Base-by-base conservation (phyloP, 805 yeast species). In the Zygosaccharomyces lentus region DNA sequence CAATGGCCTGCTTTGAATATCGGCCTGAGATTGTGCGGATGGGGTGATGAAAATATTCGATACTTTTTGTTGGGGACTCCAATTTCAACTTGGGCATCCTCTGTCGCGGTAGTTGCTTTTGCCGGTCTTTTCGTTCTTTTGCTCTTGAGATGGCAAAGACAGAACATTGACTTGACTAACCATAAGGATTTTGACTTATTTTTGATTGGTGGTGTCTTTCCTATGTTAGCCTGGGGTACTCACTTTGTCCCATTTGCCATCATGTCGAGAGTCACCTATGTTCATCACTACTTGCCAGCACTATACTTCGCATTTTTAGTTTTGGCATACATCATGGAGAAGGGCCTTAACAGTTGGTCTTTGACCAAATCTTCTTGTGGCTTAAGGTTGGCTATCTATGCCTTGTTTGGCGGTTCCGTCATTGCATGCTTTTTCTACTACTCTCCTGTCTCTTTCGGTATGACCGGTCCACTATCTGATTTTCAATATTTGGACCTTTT, bases 261-360 rank as follows among this genome's bases (percentile, higher is more conserved):
- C 41, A 86, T 86, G 95, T 84, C 88, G 12, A 78, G 95, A 73
- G 93, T 86, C 54, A 84, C 91, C 0, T 86, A 86, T 58, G 87
- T 84, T 37, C 95, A 86, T 64, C 95, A 86, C 69, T 86, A 86
- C 65, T 71, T 84, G 59, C 95, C 95, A 39, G 90, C 93, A 0
- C 71, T 86, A 53, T 86, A 86, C 67, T 86, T 86, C 65, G 87
- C 88, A 42, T 69, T 82, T 66, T 65, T 80, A 45, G 77, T 78
- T 32, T 62, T 75, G 41, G 75, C 76, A 4, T 81, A 78, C 61
- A 66, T 74, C 45, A 61, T 80, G 35, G 87, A 82, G 51, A 66
- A 69, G 31, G 58, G 70, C 44, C 63, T 75, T 16, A 48, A 46
- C 23, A 62, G 58, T 42, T 53, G 68, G 50, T 54, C 62, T 15